Base-by-base conservation (phyloP, 2,329 filamentous ascomycete species). In the Apiospora phragmitis region DNA sequence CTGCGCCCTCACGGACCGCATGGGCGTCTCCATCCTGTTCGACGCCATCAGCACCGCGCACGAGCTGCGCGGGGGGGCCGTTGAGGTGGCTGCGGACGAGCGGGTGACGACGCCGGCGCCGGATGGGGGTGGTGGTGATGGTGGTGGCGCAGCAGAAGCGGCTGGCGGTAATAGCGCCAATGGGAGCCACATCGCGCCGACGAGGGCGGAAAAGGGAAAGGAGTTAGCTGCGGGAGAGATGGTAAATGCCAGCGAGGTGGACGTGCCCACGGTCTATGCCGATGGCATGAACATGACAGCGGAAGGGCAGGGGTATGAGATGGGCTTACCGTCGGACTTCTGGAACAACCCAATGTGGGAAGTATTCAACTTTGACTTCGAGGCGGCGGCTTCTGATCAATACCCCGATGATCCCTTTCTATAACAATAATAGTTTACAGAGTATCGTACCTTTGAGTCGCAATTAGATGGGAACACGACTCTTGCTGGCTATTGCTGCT, bases 311-410 rank as follows among this genome's bases (percentile, higher is more conserved):
- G 59, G 35, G 65, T 47, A 67, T 32, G 49, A 32, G 65, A n/a
- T 41, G 47, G 18, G 70, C 21, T 41, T 51, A 16, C 71, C 72
- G 9, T 11, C 55, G 12, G 67, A 74, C 0, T 75, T 75, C 67
- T 79, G 77, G 77, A 71, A 72, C 41, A 77, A 78, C 42, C 71
- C 75, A 26, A 70, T 72, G 1, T 77, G 76, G 76, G 76, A 78
- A 47, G 70, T 74, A 6, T 75, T 76, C 35, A 74, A 72, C 41
- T 55, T 76, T 12, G 65, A 59, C 51, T 59, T 59, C 3, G 51
- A 59, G 18, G 51, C 76, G 7, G 43, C 70, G 7, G 74, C 71
- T 4, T 55, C 38, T 1, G 68, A 21, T 29, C 26, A 45, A 12
- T 24, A 41, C 70, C 16, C 29, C 29, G 32, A n/a, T 11, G 16